Base-by-base conservation (phyloP, 2,329 filamentous ascomycete species). In the Paecilomyces variotii region DNA sequence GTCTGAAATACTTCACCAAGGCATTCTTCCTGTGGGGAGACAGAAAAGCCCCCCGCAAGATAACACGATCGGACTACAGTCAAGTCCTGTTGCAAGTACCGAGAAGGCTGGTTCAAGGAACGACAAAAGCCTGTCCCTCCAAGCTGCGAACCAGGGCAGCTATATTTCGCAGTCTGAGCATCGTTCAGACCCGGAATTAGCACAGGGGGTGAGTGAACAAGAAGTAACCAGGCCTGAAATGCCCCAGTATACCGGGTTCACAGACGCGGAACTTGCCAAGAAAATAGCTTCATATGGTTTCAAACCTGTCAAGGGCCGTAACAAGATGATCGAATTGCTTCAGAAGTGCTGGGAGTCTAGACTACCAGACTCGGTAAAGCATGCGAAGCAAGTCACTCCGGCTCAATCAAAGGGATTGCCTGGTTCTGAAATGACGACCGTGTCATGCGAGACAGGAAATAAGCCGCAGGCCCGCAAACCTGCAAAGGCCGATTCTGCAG, bases 341-440 rank as follows among this genome's bases (percentile, higher is more conserved):
- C 78, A 88, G 56, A 82, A 85, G 66, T 91, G 89, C 70, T 91
- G 88, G 87, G 74, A 82, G 63, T 85, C 84, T 59, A 84, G 84
- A 68, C 74, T 80, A 56, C 11, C 53, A 14, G 50, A 35, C 10
- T 34, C 32, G 14, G 32, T 12, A 34, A 34, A 34, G 9, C 32
- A 34, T 34, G 1, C 32, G 39, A 45, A 45, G n/a, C 14, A 19
- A 45, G 19, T 19, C 2, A 19, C 39, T 45, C 5, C 39, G 25
- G 25, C 50, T 26, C 60, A 61, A 62, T 50, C 11, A 52, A 26
- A 30, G 19, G 57, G 51, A 35, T 56, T 26, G 26, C 39, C 12
- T 59, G 67, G 57, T 28, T 26, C 19, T 14, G 27, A 14, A n/a
- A 28, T 10, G 12, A 26, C 24, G 7, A 26, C 2, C 7, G 25